A percentile compares a stretch with the other conserved stretches of the same genome.
phyloP scores from a whole-genome alignment of 2,329 filamentous ascomycete genomes.

The Trichoderma brevicompactum region DNA sequence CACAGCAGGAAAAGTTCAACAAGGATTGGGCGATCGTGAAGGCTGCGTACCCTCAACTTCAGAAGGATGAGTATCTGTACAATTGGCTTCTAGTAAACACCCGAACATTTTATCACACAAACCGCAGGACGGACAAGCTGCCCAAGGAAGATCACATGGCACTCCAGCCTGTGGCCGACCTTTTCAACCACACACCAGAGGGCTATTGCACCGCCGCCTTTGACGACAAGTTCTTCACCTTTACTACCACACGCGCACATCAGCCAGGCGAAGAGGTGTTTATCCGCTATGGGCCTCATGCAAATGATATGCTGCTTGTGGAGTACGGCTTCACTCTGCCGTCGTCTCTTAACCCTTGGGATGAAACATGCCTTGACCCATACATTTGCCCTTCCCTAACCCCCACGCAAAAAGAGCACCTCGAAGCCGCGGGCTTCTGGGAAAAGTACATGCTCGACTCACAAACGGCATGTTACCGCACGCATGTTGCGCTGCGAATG shows the following conservation, averaged over 20 bases:
- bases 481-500: slow-evolving; percentile 56
- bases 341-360: slow-evolving; percentile 54
- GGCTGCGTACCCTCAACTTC: slow-evolving; percentile 37
- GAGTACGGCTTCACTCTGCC: slow-evolving; percentile 64
- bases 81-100: slow-evolving; percentile 66
- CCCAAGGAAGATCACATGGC: slow-evolving; percentile 64
- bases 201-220: slow-evolving; percentile 63
- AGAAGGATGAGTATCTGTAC: slow-evolving; percentile 54
- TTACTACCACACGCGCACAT: slow-evolving; percentile 58
- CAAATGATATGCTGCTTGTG: slow-evolving; percentile 70
- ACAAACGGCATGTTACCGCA: slow-evolving; percentile 57
- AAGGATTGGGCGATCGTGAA: slow-evolving; percentile 47
- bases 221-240: slow-evolving; percentile 55
- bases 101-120: slow-evolving; percentile 63
- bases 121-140: slow-evolving; percentile 49
- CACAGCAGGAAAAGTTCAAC: slow-evolving; percentile 55
- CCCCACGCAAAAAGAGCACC: slow-evolving; percentile 40
- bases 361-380: slow-evolving; percentile 54
- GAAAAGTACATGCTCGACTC: slow-evolving; percentile 57
- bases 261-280: slow-evolving; percentile 65
- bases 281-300: slow-evolving; percentile 70
- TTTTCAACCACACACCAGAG: slow-evolving; percentile 63
- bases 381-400: slow-evolving; percentile 49
- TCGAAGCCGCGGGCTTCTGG: slow-evolving; percentile 55
- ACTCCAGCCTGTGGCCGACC: slow-evolving; percentile 73